These are phyloP conservation scores for Dioscorea cayenensis DNA, from an alignment of 116 monocot species.

Conservation along the genomic window DNA sequence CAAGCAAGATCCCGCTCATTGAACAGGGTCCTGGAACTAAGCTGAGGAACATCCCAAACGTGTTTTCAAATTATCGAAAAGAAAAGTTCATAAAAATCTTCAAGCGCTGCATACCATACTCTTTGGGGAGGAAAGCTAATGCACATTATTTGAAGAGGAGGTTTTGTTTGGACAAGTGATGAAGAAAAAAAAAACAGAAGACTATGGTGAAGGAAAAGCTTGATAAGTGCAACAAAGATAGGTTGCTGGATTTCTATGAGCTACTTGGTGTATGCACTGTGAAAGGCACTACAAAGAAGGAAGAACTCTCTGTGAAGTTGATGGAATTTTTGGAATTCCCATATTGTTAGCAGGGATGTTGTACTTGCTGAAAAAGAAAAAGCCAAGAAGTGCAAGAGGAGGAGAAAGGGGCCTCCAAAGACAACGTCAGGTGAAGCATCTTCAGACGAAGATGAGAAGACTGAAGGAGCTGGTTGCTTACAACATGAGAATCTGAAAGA, in stretches of 20 bases:
- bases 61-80: slow-evolving; percentile 65
- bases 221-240: slow-evolving; percentile 75
- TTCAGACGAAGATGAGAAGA: slow-evolving; percentile 17
- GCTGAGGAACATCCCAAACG: slow-evolving; percentile 69
- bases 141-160: slow-evolving; percentile 69
- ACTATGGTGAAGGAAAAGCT: slow-evolving; percentile 74
- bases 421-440: slow-evolving; percentile 21
- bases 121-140: slow-evolving; percentile 57
- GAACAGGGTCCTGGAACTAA: slow-evolving; percentile 55
- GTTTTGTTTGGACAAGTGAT: slow-evolving; percentile 83
- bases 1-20: slow-evolving; percentile 25
- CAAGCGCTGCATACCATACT: slow-evolving; percentile 59
- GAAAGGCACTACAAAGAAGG: slow-evolving; percentile 67
- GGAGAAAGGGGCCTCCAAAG: too few relatives aligned
- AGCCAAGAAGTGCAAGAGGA: slow-evolving; percentile 29
- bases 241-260: slow-evolving; percentile 74
- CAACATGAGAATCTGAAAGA: too few relatives aligned
- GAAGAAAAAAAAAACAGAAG: slow-evolving; percentile 84
- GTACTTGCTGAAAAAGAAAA: slow-evolving; percentile 59
- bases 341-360: slow-evolving; percentile 66
- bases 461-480: too few relatives aligned
- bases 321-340: slow-evolving; percentile 78
- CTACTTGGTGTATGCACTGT: slow-evolving; percentile 58
- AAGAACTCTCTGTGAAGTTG: slow-evolving; percentile 62
- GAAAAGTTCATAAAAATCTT: slow-evolving; percentile 59